These are phyloP conservation scores for Curvularia sp. DNA, from an alignment of 2,329 filamentous ascomycete genomes.

Conservation along the genomic window DNA sequence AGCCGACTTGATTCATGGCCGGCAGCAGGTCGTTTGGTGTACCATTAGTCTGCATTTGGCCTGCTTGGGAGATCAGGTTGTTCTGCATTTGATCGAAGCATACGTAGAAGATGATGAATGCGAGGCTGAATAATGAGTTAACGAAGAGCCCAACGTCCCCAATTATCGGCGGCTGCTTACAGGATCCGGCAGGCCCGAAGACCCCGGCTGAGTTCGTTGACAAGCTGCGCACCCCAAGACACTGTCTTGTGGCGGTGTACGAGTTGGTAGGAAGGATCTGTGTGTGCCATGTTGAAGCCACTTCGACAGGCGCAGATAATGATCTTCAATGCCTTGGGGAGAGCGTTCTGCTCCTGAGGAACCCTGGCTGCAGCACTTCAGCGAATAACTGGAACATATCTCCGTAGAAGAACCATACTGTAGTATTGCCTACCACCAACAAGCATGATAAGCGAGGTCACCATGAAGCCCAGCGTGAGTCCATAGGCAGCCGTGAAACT, in stretches of 20 bases:
- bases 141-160: not conserved
- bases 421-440: slow-evolving; percentile 40
- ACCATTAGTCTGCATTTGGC: slow-evolving; percentile 35
- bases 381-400: not conserved
- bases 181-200: slow-evolving; percentile 32
- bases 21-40: slow-evolving; percentile 43
- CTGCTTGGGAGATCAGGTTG: slow-evolving; percentile 43
- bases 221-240: slow-evolving; percentile 27
- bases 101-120: slow-evolving; percentile 38
- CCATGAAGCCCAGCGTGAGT: slow-evolving; percentile 68
- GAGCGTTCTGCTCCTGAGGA: slow-evolving; percentile 5
- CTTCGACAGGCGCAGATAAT: slow-evolving; percentile 16
- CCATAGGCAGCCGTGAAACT: slow-evolving; percentile 73
- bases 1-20: slow-evolving; percentile 26
- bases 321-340: slow-evolving; percentile 7
- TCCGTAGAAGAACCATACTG: not conserved
- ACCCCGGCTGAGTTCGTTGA: slow-evolving; percentile 31
- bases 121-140: slow-evolving; percentile 23
- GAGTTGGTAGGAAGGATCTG: slow-evolving; percentile 21
- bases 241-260: slow-evolving; percentile 11
- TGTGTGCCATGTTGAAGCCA: slow-evolving; percentile 25
- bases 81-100: slow-evolving; percentile 39
- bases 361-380: slow-evolving; percentile 3
- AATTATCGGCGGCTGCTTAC: slow-evolving; percentile 10
- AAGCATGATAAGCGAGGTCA: slow-evolving; percentile 64